These are phyloP conservation scores for Huntiella savannae DNA, from an alignment of 2,329 filamentous ascomycete genomes.

Conservation along the genomic window DNA sequence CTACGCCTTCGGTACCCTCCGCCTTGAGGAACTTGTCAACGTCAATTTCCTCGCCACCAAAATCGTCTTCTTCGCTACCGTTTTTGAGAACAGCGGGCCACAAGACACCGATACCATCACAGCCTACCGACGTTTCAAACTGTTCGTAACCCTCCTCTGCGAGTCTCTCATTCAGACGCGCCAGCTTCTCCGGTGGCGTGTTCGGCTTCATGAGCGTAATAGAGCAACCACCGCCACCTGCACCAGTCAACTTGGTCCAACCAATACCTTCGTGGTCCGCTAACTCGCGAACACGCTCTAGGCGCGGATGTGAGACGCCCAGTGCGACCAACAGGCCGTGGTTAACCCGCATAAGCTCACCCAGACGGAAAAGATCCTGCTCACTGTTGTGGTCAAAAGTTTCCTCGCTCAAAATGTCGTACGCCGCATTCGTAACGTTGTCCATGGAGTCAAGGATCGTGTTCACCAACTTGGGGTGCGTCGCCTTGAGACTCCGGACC, in stretches of 20 bases:
- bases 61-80: slow-evolving; percentile 53
- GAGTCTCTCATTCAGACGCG: slow-evolving; percentile 44
- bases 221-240: slow-evolving; percentile 86
- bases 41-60: slow-evolving; percentile 83
- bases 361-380: slow-evolving; percentile 50
- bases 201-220: slow-evolving; percentile 72
- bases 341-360: slow-evolving; percentile 81
- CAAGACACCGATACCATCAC: slow-evolving; percentile 82
- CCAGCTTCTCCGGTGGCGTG: slow-evolving; percentile 34
- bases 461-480: slow-evolving; percentile 59
- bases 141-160: slow-evolving; percentile 56
- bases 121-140: slow-evolving; percentile 78
- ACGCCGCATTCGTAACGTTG: slow-evolving; percentile 39
- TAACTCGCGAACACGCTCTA: slow-evolving; percentile 80
- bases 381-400: slow-evolving; percentile 48
- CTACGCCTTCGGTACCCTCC: slow-evolving; percentile 67
- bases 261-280: slow-evolving; percentile 78
- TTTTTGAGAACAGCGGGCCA: slow-evolving; percentile 86
- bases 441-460: slow-evolving; percentile 76
- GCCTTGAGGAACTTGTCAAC: slow-evolving; percentile 68
- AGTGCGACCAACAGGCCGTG: slow-evolving; percentile 81
- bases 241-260: slow-evolving; percentile 94
- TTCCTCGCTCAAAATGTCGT: slow-evolving; percentile 34
- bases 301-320: slow-evolving; percentile 81
- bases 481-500: slow-evolving; percentile 51